Base-by-base conservation (phyloP, 345 rosid genomes). In the Populus tremula region DNA sequence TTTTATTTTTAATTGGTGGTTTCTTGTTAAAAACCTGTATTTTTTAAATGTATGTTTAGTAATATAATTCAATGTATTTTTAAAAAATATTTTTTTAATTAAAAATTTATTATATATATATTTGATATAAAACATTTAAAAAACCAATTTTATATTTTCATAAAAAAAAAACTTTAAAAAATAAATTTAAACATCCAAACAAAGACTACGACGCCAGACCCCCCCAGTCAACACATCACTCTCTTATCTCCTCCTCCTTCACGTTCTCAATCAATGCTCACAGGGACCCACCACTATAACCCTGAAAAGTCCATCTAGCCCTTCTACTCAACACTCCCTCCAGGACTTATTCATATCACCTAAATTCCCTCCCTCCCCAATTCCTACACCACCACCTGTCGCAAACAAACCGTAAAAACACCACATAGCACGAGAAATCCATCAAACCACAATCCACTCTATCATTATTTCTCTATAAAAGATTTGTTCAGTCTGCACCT, bases 141-240 rank as follows among this genome's bases (percentile, higher is more conserved):
- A 41, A 41, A 41, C 3, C 45, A 10, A 41, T 2, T 64, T 10
- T 5, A 23, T 64, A 64, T 64, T 5, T 8, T 64, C 9, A 23
- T 11, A 25, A 8, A 64, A 27, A 25, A 61, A 61, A 29, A 16
- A 29, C 2, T 16, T 49, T 49, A 4, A 49, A 16, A 49, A 1
- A 0, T 41, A 41, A 41, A 41, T 41, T 10, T 49, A 49, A 16
- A 5, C 20, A 17, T 7, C 7, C 18, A 49, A 49, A 17, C 20
- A 14, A 49, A 16, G 36, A 16, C 50, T 20, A 12, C 2, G 17
- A 6, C 49, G 4, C 59, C 23, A 13, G 4, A 3, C 25, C 35
- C 36, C 56, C 38, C 16, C 31, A 69, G 86, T 81, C 88, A 83
- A 81, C 72, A 50, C 70, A 62, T 77, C 73, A 50, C 77, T 45